Evolutionary conservation across 2,329 filamentous ascomycete species (phyloP).

Genomic region (Alternaria rosae): DNA sequence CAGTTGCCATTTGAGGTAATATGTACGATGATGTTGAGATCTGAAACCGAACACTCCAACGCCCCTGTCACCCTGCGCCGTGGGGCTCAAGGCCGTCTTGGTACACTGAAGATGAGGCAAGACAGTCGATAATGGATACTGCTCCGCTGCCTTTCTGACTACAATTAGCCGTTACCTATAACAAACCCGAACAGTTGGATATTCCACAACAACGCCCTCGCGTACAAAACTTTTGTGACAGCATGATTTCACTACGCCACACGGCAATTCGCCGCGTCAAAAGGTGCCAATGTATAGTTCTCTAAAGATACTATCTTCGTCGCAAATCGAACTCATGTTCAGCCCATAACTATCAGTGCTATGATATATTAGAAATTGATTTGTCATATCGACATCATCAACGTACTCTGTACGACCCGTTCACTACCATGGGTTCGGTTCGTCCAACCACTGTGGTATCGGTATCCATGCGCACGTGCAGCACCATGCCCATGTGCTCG

Average conservation of each 20-base stretch:
- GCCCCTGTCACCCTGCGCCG: background rate
- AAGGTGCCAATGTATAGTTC: background rate
- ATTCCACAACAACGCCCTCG: background rate
- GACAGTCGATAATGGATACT: background rate
- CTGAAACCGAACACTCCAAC: background rate
- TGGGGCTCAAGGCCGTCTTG: background rate
- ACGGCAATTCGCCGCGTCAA: background rate
- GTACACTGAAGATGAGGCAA: background rate
- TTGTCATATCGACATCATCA: background rate
- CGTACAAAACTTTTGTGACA: background rate
- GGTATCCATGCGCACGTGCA: conserved; percentile 45
- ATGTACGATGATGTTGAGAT: background rate
- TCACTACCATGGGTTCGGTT: conserved; percentile 39
- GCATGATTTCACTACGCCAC: background rate
- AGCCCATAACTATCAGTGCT: conserved; percentile 19
- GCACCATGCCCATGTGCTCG: conserved; percentile 39
- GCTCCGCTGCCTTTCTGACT: background rate
- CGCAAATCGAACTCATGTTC: background rate
- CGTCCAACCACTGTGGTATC: conserved; percentile 45
- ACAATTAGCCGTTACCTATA: background rate
- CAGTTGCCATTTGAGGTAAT: background rate
- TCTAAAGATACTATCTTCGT: background rate
- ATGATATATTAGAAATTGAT: conserved; percentile 16
- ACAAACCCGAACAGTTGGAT: background rate
- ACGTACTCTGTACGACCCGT: conserved; percentile 37